A percentile compares a stretch with the other conserved stretches of the same genome.
Evolutionary conservation across 2,329 filamentous ascomycete genomes (phyloP).

Genomic region (Microdochium bolleyi): DNA sequence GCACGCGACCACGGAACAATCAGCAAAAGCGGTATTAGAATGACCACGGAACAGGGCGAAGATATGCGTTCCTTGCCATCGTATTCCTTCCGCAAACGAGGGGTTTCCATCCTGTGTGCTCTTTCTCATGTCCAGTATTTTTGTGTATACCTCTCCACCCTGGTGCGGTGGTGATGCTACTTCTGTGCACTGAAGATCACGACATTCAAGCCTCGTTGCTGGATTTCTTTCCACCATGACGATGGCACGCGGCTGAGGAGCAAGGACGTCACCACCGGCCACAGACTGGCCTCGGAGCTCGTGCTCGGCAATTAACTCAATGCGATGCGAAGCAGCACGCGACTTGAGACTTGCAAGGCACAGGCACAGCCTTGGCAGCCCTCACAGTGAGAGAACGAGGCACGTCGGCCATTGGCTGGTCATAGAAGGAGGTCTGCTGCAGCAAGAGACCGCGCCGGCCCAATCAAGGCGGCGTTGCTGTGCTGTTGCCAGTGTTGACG

Average conservation of each 20-base stretch:
- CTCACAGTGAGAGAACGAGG: neutral
- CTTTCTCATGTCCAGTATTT: too few relatives aligned
- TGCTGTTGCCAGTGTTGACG: slow-evolving; percentile 47
- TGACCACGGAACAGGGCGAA: neutral
- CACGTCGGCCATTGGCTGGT: neutral
- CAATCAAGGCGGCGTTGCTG: slow-evolving; percentile 46
- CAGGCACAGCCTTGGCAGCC: too few relatives aligned
- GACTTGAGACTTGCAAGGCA: neutral
- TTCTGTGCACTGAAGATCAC: too few relatives aligned
- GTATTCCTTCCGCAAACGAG: too few relatives aligned
- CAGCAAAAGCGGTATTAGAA: too few relatives aligned
- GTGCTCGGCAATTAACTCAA: too few relatives aligned
- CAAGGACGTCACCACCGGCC: neutral
- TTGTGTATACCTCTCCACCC: too few relatives aligned
- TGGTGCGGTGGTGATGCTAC: too few relatives aligned
- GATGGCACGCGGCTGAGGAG: neutral
- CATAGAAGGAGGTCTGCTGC: slow-evolving; percentile 1
- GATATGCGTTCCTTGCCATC: too few relatives aligned
- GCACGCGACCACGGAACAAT: neutral
- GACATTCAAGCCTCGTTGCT: too few relatives aligned
- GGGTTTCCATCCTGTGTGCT: too few relatives aligned
- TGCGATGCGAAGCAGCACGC: neutral
- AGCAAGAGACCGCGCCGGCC: slow-evolving; percentile 10
- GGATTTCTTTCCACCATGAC: too few relatives aligned
- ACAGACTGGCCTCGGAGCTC: neutral